phyloP scores from a whole-genome alignment of 768 basidiomycete genomes.

The Calocybe indica region DNA sequence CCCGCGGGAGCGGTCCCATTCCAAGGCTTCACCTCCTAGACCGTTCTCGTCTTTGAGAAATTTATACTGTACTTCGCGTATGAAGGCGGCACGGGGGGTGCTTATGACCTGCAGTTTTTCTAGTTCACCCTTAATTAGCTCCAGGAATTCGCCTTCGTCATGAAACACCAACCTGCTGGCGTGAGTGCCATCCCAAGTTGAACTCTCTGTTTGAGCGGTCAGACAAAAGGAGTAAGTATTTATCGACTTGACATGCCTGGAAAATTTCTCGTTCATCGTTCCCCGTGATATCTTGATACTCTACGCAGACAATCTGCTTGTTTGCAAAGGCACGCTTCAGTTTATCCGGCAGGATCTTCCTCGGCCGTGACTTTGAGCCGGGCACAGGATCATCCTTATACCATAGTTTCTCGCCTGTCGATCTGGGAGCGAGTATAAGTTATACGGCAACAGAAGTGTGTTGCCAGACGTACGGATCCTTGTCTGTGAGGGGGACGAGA shows the following conservation, averaged over 20 bases:
- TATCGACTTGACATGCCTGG: conserved; percentile 40
- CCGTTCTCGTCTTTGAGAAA: conserved; percentile 36
- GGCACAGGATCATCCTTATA: conserved; percentile 27
- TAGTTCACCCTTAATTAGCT: conserved; percentile 8
- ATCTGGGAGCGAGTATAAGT: not conserved
- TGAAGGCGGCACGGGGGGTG: conserved; percentile 49
- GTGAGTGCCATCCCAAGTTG: conserved; percentile 77
- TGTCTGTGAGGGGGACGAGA: not conserved
- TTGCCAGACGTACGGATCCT: not conserved
- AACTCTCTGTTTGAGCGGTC: conserved; percentile 44
- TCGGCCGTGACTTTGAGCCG: conserved; percentile 7
- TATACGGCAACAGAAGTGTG: not conserved
- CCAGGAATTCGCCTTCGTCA: not conserved
- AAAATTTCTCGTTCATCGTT: conserved; percentile 63
- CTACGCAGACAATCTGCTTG: conserved; percentile 80
- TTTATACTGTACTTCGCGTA: conserved; percentile 46
- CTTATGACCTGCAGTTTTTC: conserved; percentile 68
- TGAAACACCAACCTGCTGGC: conserved; percentile 43
- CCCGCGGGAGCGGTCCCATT: conserved; percentile 47
- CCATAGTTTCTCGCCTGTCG: conserved; percentile 41
- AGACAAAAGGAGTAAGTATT: not conserved
- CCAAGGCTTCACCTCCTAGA: conserved; percentile 29
- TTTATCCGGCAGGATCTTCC: conserved; percentile 41
- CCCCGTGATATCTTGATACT: conserved; percentile 57
- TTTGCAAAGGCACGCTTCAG: conserved; percentile 57